These are phyloP conservation scores for Phialocephala sp. DNA, from an alignment of 2,329 filamentous ascomycete species.

Conservation along the genomic window DNA sequence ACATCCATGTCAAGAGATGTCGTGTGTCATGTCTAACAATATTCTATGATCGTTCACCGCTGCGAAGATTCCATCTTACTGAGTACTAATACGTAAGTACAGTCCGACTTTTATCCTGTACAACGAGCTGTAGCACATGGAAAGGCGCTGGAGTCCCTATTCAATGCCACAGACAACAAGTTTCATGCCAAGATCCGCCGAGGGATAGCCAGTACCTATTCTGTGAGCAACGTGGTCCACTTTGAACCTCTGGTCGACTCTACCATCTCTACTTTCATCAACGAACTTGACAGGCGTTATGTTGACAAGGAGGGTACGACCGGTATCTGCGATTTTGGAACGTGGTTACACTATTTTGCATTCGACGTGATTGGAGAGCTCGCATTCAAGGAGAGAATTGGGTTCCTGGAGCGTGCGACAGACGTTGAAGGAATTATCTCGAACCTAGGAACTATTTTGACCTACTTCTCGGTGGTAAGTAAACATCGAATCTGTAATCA, in stretches of 20 bases:
- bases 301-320: not conserved
- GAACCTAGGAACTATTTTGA: not conserved
- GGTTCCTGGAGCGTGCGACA: conserved; percentile 50
- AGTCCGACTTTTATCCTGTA: conserved; percentile 26
- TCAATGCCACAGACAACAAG: conserved; percentile 43
- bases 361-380: conserved; percentile 56
- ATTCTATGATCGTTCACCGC: not conserved
- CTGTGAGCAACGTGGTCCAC: conserved; percentile 51
- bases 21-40: not conserved
- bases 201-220: conserved; percentile 50
- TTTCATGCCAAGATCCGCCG: conserved; percentile 46
- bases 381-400: conserved; percentile 46
- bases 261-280: conserved; percentile 48
- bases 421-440: conserved; percentile 44
- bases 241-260: conserved; percentile 55
- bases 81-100: not conserved
- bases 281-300: conserved; percentile 46
- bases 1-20: not conserved
- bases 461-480: conserved; percentile 7
- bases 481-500: not conserved
- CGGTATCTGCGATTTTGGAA: conserved; percentile 33
- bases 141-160: conserved; percentile 24
- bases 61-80: not conserved
- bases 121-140: conserved; percentile 38
- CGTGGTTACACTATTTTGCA: conserved; percentile 51